Percentiles rank a stretch among this genome's conserved stretches.
Evolutionary conservation across 495 filamentous ascomycete species (phyloP).

Genomic region (Friedmanniomyces simplex): DNA sequence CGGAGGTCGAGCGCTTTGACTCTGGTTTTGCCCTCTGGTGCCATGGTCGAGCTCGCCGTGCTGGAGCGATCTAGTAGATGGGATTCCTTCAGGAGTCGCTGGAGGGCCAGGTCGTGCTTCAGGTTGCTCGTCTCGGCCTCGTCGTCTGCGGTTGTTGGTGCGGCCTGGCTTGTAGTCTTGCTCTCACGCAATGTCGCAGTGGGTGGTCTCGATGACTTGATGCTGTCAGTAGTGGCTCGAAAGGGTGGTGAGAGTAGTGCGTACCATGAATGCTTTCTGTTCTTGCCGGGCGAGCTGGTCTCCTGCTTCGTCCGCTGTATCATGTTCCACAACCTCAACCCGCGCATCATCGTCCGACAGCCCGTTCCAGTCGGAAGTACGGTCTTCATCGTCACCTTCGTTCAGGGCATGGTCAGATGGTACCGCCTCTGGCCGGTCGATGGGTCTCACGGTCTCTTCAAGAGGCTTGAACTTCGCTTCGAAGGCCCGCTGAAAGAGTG

Average conservation of each 20-base stretch:
- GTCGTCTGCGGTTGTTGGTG: constrained; percentile 40
- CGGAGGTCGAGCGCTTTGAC: constrained; percentile 75
- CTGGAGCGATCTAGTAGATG: constrained; percentile 67
- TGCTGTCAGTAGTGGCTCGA: constrained; percentile 6
- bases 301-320: constrained; percentile 17
- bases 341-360: constrained; percentile 38
- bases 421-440: constrained; percentile 3
- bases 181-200: constrained; percentile 15
- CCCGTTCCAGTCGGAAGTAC: constrained; percentile 55
- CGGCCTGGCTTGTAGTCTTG: constrained; percentile 6
- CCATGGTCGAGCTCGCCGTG: constrained; percentile 27
- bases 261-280: constrained; percentile 71
- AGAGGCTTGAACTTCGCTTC: constrained; percentile 78
- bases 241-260: not conserved
- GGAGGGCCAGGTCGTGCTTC: constrained; percentile 86
- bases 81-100: constrained; percentile 80
- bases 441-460: constrained; percentile 22
- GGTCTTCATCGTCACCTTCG: constrained; percentile 24
- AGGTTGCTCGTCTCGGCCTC: constrained; percentile 52
- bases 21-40: constrained; percentile 49
- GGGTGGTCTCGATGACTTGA: constrained; percentile 43
- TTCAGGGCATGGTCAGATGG: constrained; percentile 11
- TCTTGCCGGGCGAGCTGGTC: constrained; percentile 52
- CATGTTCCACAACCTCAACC: constrained; percentile 59
- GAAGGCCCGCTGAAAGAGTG: constrained; percentile 69